Base-by-base conservation (phyloP, 257 asterid genomes). In the Catharanthus roseus region DNA sequence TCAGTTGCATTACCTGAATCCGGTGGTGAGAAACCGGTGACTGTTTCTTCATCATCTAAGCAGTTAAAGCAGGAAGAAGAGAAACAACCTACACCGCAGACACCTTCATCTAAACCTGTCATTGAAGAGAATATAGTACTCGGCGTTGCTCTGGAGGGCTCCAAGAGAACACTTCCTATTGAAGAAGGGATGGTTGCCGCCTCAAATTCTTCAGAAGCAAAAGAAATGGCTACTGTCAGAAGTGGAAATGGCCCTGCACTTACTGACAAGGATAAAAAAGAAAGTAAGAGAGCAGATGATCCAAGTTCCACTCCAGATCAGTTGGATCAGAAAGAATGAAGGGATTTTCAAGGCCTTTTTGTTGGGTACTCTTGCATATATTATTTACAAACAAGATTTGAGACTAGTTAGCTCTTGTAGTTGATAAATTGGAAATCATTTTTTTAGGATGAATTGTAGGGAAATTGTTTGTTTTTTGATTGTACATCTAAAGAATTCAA, bases 81-180 rank as follows among this genome's bases (percentile, higher is more conserved):
- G 34, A 83, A 83, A 72, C 79, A 75, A 39, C 70, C 81, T 69
- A 62, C 18, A 28, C 19, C 81, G 62, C 87, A 82, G 64, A 75
- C 84, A 49, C 77, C 90, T 33, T 42, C 79, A 3, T 29, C 76
- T 55, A 95, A 91, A 70, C 82, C 93, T 49, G 83, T 88, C 65
- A 65, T 89, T 67, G 97, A 91, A 82, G 99, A 93, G 79, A 93
- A 91, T 56, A 89, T 93, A 64, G 96, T 93, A 62, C 97, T 93
- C 41, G 99, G 99, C 26, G 99, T 93, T 78, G 99, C 96, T 66
- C 81, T 93, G 70, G 97, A 89, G 70, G 98, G 97, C 29, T 91
- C 97, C 6, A 93, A 91, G 84, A 86, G 99, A 81, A 93, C 97
- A 68, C 91, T 93, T 31, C 96, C 97, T 42, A 93, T 93, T 39